Conservation (phyloP, 441 rosid genomes). For the Croton setiger region DNA sequence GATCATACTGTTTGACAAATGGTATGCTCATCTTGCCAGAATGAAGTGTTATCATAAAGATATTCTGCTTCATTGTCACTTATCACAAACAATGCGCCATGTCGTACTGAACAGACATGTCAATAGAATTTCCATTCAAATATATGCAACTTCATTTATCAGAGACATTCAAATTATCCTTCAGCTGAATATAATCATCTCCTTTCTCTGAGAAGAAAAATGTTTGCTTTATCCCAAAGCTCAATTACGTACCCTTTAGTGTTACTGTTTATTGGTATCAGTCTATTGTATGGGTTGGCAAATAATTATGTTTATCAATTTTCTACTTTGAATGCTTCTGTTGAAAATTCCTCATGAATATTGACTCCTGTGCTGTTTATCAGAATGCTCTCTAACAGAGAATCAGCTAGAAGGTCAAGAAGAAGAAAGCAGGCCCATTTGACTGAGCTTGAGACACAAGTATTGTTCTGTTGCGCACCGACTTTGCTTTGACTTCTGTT, state of each 20-base stretch:
- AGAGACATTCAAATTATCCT: too few species aligned
- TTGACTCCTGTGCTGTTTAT: constrained; percentile 10
- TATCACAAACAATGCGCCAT: background rate
- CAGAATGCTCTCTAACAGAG: constrained; percentile 93
- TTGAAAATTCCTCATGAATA: constrained; percentile 13
- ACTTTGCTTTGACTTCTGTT: constrained; percentile 8
- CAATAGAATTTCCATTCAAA: background rate
- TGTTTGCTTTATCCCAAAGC: background rate
- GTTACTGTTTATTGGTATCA: background rate
- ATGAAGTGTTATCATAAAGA: background rate
- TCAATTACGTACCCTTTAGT: background rate
- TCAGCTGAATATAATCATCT: background rate
- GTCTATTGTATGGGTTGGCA: constrained; percentile 6
- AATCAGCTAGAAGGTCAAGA: constrained; percentile 95
- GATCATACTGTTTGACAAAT: background rate
- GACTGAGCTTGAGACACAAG: constrained; percentile 91
- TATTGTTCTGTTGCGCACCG: constrained; percentile 19
- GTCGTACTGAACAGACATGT: constrained; percentile 5
- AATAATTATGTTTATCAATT: constrained; percentile 1
- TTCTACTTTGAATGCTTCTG: constrained; percentile 8
- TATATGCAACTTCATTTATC: background rate
- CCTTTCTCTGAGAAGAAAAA: background rate
- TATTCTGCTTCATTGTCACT: background rate
- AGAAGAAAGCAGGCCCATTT: constrained; percentile 88
- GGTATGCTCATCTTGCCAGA: background rate